Base-by-base conservation (phyloP, 192 early-diverging fungal species). In the Coemansia sp. region DNA sequence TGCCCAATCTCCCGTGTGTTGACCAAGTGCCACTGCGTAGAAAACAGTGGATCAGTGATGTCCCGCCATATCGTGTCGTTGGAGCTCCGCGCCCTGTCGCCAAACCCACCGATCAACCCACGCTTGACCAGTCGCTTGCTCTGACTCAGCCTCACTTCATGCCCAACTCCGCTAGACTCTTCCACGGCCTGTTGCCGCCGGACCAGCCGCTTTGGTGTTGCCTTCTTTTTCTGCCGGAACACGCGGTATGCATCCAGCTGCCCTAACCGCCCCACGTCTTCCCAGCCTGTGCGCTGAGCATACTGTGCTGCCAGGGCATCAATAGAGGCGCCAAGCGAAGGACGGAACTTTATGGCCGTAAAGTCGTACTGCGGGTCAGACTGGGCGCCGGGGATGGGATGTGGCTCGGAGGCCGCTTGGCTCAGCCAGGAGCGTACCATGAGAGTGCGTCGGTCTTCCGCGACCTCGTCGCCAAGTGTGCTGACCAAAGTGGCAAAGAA, bases 1-100 rank as follows among this genome's bases (percentile, higher is more conserved):
- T 91, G 84, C 8, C 91, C 91, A 1, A 61, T 53, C 42, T 80
- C 56, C 4, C 63, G 52, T 0, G 58, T 62, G 57, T 88, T 90
- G 53, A 77, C 64, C 71, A 87, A 66, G 33, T 74, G 77, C 68
- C 83, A 84, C 60, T 84, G 83, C 55, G 67, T 54, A 15, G 19
- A 15, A 39, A 66, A 82, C 32, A 71, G 42, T 15, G 83, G 83
- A 50, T 84, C 83, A 3, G 7, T 26, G 26, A 78, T 78, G 6
- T 72, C 55, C 24, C 35, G 65, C 76, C 76, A 79, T 17, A 26
- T 54, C 2, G 53, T 56, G 39, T 58, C 58, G 7, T 33, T 53
- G 0, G 14, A 24, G 29, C 37, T 26, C 0, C 40, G 19, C 12
- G 19, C 0, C 3, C 58, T 22, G 14, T 67, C 59, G 42, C 74